A percentile compares a stretch with the other conserved stretches of the same genome.
phyloP scores from a whole-genome alignment of 2,329 filamentous ascomycete species.

The Fragosphaeria purpurea region DNA sequence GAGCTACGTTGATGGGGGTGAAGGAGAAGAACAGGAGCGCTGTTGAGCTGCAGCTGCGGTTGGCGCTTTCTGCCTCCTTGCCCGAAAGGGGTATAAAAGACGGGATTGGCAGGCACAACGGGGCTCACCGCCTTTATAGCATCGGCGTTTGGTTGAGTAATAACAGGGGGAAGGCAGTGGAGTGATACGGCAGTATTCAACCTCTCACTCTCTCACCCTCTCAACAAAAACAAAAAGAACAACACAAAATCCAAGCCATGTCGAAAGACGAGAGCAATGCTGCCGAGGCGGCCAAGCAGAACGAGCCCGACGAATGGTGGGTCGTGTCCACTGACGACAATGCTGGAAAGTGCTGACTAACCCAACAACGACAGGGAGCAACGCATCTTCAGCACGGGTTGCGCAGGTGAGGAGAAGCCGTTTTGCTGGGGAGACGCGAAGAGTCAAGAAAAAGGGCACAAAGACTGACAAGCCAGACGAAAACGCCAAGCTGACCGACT shows the following conservation, averaged over 20 bases:
- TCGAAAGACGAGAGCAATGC: slow-evolving; percentile 43
- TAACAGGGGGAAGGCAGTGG: no score
- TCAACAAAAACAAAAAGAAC: no score
- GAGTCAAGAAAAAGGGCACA: background rate
- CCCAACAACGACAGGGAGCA: slow-evolving; percentile 62
- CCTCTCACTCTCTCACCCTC: no score
- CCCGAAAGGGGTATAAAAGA: no score
- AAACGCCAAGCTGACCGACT: slow-evolving; percentile 85
- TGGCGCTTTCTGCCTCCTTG: no score
- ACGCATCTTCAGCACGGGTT: slow-evolving; percentile 93
- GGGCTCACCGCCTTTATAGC: no score
- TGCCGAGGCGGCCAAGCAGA: slow-evolving; percentile 22
- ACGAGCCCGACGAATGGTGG: slow-evolving; percentile 94
- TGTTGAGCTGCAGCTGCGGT: no score
- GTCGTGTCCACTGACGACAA: slow-evolving; percentile 15
- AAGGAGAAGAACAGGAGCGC: no score
- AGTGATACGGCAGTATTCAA: no score
- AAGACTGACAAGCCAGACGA: slow-evolving; percentile 48
- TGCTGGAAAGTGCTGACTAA: background rate
- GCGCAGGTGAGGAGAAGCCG: slow-evolving; percentile 51
- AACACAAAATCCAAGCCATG: slow-evolving; percentile 27
- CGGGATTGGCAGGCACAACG: no score
- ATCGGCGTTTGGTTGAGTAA: no score
- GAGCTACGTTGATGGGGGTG: no score
- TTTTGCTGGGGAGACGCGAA: background rate